Conservation (phyloP, 345 rosid genomes). For the Hypericum perforatum region DNA sequence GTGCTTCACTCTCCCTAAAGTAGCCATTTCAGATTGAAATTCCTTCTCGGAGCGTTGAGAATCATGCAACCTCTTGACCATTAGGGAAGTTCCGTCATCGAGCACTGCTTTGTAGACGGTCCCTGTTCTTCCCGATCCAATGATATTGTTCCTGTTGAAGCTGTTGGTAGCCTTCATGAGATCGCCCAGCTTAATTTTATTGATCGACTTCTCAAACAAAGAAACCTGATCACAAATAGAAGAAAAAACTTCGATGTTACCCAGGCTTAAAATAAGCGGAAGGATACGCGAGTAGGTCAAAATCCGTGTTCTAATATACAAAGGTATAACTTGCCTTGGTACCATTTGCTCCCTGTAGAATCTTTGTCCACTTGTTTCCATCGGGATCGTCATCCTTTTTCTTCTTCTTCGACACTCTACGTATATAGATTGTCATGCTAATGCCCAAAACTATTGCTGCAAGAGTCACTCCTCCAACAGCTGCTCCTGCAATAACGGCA, state of each 20-base stretch:
- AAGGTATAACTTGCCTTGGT: too few relatives aligned
- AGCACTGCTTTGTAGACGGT: slow-evolving; percentile 10
- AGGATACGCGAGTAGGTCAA: too few relatives aligned
- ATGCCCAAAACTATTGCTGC: background rate
- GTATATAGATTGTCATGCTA: too few relatives aligned
- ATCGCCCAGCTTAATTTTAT: background rate
- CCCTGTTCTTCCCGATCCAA: slow-evolving; percentile 11
- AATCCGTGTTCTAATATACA: too few relatives aligned
- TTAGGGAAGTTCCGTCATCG: slow-evolving; percentile 1
- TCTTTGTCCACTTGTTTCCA: too few relatives aligned
- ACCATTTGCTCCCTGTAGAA: too few relatives aligned
- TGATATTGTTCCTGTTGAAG: slow-evolving; percentile 3
- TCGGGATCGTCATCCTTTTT: too few relatives aligned
- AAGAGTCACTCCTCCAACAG: background rate
- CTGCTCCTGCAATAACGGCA: background rate
- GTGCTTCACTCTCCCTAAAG: slow-evolving; percentile 10
- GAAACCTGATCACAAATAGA: slow-evolving; percentile 1
- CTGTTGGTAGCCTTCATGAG: slow-evolving; percentile 3
- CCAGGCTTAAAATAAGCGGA: too few relatives aligned
- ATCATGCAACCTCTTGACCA: slow-evolving; percentile 5
- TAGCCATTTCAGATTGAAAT: slow-evolving; percentile 7
- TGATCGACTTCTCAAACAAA: background rate
- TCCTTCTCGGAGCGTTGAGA: background rate
- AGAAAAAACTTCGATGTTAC: too few relatives aligned
- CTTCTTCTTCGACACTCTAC: too few relatives aligned